Percentiles rank a stretch among this genome's conserved stretches.
phyloP scores from a whole-genome alignment of 192 early-diverging fungal genomes.

The Coemansia sp. region DNA sequence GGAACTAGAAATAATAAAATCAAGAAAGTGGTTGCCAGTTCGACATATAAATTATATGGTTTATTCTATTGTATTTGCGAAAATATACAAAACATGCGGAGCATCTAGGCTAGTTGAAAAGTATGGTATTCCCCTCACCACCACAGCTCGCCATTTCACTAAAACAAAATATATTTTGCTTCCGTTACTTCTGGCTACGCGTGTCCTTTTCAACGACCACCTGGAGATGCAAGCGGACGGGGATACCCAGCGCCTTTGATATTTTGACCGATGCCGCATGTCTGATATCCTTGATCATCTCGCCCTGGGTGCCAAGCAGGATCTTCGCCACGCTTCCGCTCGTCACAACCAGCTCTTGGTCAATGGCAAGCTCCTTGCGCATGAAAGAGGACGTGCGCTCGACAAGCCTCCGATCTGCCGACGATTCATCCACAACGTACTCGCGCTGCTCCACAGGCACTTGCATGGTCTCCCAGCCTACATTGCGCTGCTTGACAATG shows the following conservation, averaged over 20 bases:
- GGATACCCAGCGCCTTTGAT: slow-evolving; percentile 30
- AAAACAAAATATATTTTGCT: neutral
- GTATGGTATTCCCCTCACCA: neutral
- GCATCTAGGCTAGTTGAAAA: neutral
- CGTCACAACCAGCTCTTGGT: slow-evolving; percentile 45
- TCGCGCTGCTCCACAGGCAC: slow-evolving; percentile 5
- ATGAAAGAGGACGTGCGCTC: neutral
- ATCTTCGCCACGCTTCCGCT: slow-evolving; percentile 41
- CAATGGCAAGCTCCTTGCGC: slow-evolving; percentile 19
- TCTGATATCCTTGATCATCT: slow-evolving; percentile 24
- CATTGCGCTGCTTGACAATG: slow-evolving; percentile 35
- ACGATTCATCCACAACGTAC: neutral
- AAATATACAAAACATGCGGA: neutral
- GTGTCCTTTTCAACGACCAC: slow-evolving; percentile 43
- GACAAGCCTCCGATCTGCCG: neutral
- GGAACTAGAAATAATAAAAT: no score
- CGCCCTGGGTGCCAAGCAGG: slow-evolving; percentile 33
- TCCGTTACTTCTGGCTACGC: slow-evolving; percentile 16
- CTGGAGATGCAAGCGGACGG: slow-evolving; percentile 42
- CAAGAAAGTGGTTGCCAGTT: no score
- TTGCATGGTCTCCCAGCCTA: slow-evolving; percentile 28
- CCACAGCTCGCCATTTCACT: neutral
- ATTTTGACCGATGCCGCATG: slow-evolving; percentile 24
- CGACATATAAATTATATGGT: no score
- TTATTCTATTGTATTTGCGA: neutral